phyloP scores from a whole-genome alignment of 2,329 filamentous ascomycete species.

The Aureobasidium melanogenum region DNA sequence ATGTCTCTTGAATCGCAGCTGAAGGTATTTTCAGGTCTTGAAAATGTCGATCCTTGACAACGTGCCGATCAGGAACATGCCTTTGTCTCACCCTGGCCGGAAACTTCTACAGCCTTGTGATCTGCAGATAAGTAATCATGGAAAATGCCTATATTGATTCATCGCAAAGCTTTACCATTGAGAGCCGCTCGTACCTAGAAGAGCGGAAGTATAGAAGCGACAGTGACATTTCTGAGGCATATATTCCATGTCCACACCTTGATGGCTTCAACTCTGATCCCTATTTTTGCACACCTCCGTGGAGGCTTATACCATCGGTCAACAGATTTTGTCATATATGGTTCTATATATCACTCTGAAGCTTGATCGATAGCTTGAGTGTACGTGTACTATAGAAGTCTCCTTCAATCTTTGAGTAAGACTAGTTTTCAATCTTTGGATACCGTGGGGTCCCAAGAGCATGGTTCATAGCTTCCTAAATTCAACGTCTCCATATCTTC shows the following conservation, averaged over 20 bases:
- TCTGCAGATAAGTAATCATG: not conserved
- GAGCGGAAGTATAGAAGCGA: not conserved
- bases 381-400: too few relatives aligned
- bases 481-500: slow-evolving; percentile 50
- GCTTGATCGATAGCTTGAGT: too few relatives aligned
- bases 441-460: slow-evolving; percentile 49
- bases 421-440: slow-evolving; percentile 27
- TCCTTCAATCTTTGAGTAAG: too few relatives aligned
- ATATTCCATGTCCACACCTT: not conserved
- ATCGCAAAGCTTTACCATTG: not conserved
- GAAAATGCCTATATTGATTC: not conserved
- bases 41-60: not conserved
- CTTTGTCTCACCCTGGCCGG: not conserved
- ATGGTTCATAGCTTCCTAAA: slow-evolving; percentile 47
- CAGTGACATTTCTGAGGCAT: not conserved
- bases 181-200: not conserved
- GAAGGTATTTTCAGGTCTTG: not conserved
- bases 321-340: too few relatives aligned
- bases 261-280: not conserved
- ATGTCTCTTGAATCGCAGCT: not conserved
- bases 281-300: too few relatives aligned
- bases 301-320: too few relatives aligned
- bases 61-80: not conserved
- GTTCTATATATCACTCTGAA: too few relatives aligned
- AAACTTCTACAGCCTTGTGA: not conserved